These are phyloP conservation scores for Talaromyces sp. DNA, from an alignment of 2,329 filamentous ascomycete species.

Conservation along the genomic window DNA sequence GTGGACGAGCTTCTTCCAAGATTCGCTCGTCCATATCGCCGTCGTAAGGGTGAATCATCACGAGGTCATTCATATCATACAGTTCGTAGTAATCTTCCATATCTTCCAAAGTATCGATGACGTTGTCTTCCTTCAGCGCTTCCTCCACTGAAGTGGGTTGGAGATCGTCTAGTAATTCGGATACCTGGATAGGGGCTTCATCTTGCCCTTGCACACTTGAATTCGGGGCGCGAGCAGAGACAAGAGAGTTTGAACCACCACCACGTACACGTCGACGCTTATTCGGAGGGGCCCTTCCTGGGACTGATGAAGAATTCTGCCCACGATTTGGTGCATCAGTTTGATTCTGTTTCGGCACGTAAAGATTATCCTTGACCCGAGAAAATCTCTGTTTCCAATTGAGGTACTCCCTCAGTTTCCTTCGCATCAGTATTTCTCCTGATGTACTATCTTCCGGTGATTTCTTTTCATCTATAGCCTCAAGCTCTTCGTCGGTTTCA, in stretches of 20 bases:
- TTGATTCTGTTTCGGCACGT: constrained; percentile 26
- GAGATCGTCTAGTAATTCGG: constrained; percentile 76
- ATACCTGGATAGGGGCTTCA: constrained; percentile 78
- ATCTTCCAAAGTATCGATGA: constrained; percentile 76
- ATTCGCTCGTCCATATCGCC: constrained; percentile 94
- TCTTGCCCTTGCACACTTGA: constrained; percentile 70
- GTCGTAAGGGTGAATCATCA: constrained; percentile 89
- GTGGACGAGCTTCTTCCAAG: constrained; percentile 88
- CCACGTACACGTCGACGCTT: constrained; percentile 83
- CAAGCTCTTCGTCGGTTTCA: constrained; percentile 14
- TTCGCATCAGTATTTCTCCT: constrained; percentile 83
- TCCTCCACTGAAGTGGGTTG: constrained; percentile 75
- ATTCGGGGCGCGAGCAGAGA: constrained; percentile 63
- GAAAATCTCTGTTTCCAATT: constrained; percentile 88
- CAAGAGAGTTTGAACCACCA: constrained; percentile 61
- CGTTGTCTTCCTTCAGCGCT: constrained; percentile 64
- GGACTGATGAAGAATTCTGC: constrained; percentile 34
- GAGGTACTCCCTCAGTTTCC: constrained; percentile 80
- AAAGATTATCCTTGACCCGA: constrained; percentile 64
- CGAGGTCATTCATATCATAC: constrained; percentile 83
- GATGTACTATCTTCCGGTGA: constrained; percentile 59
- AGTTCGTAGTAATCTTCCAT: constrained; percentile 92
- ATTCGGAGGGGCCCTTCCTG: constrained; percentile 70
- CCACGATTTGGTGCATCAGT: constrained; percentile 25
- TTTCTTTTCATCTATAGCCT: constrained; percentile 41